These are phyloP conservation scores for Cystobasidium ongulense DNA, from an alignment of 768 basidiomycete species.

Conservation along the genomic window DNA sequence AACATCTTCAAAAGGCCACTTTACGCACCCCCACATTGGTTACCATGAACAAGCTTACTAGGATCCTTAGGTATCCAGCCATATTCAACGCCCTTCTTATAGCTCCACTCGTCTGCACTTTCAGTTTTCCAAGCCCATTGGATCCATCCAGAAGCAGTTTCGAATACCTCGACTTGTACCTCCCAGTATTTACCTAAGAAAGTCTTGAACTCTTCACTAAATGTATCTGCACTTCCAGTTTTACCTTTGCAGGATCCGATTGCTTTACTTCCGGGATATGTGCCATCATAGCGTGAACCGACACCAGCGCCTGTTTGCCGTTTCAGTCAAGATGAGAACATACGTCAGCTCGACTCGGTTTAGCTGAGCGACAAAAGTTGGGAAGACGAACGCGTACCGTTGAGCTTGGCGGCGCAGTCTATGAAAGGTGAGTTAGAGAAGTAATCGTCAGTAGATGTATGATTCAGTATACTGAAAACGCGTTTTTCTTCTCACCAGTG, in stretches of 20 bases:
- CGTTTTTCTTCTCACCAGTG: slow-evolving; percentile 22
- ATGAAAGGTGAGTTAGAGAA: not conserved
- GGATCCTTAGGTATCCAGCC: slow-evolving; percentile 75
- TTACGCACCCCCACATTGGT: slow-evolving; percentile 51
- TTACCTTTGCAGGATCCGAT: slow-evolving; percentile 43
- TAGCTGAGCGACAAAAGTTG: not conserved
- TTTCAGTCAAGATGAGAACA: not conserved
- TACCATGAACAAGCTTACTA: slow-evolving; percentile 53
- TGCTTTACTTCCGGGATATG: slow-evolving; percentile 41
- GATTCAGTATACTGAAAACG: too few species aligned
- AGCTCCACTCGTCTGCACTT: slow-evolving; percentile 78
- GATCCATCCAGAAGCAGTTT: slow-evolving; percentile 43
- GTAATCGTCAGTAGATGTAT: too few species aligned
- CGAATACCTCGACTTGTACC: slow-evolving; percentile 54
- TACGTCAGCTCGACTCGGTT: not conserved
- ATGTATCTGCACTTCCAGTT: slow-evolving; percentile 64
- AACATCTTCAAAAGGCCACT: not conserved
- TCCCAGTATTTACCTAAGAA: slow-evolving; percentile 79
- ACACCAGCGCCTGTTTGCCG: slow-evolving; percentile 42
- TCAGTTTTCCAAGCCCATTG: slow-evolving; percentile 49
- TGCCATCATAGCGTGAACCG: slow-evolving; percentile 46
- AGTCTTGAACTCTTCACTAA: slow-evolving; percentile 68
- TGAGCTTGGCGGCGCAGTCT: slow-evolving; percentile 44
- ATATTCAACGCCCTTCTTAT: slow-evolving; percentile 64
- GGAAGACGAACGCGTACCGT: not conserved